Evolutionary conservation across 1,284 basidiomycete species (phyloP).

Genomic region (Sporisorium graminicola): DNA sequence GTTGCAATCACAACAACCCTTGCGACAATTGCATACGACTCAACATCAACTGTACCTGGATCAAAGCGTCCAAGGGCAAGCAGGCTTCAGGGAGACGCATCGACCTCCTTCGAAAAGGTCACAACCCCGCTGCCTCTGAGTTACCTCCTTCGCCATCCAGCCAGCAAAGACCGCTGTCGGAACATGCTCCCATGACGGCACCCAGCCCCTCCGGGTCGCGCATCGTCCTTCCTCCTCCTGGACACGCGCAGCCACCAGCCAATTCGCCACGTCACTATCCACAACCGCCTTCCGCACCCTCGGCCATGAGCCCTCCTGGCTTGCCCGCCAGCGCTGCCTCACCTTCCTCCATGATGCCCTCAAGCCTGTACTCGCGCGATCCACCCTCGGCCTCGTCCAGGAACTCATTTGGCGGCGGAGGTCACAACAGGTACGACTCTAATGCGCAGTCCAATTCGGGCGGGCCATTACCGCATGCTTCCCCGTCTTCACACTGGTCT

Average conservation of each 20-base stretch:
- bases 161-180: conserved; percentile 13
- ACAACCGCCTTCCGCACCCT: conserved; percentile 8
- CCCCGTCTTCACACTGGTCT: conserved; percentile 47
- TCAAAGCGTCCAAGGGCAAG: conserved; percentile 59
- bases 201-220: conserved; percentile 28
- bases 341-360: conserved; percentile 21
- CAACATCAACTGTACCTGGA: conserved; percentile 61
- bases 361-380: conserved; percentile 44
- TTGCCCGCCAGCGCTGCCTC: conserved; percentile 35
- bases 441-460: conserved; percentile 3
- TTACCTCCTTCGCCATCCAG: conserved; percentile 20
- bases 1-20: conserved; percentile 59
- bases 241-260: conserved; percentile 1
- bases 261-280: conserved; percentile 36
- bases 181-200: conserved; percentile 25
- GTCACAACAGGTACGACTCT: conserved; percentile 29
- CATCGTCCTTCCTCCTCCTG: conserved; percentile 20
- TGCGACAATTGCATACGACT: conserved; percentile 62
- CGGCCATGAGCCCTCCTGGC: conserved; percentile 41
- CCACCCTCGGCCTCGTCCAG: conserved; percentile 19
- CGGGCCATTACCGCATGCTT: conserved; percentile 27
- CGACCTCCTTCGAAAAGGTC: conserved; percentile 46
- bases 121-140: conserved; percentile 47
- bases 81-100: conserved; percentile 51
- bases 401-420: conserved; percentile 32